Percentiles rank a stretch among this genome's conserved stretches.
These are phyloP conservation scores for Saccharum officinarum DNA, from an alignment of 176 grass and related monocot genomes.

Conservation along the genomic window DNA sequence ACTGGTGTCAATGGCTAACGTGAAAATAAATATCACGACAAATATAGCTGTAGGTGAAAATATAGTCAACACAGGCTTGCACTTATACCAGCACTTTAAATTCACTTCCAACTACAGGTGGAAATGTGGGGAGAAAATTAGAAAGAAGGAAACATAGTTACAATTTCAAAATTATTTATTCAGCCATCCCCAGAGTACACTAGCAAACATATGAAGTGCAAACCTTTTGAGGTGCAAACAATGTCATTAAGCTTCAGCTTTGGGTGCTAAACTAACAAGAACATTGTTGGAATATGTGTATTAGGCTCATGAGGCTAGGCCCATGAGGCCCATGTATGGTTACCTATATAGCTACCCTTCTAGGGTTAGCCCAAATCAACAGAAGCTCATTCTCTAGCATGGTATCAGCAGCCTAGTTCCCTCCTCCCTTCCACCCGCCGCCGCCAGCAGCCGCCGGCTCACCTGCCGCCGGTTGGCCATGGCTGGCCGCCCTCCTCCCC, in stretches of 20 bases:
- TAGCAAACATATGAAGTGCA: neutral
- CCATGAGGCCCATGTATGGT: too few relatives aligned
- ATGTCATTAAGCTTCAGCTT: neutral
- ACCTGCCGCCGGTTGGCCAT: too few relatives aligned
- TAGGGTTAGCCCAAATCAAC: too few relatives aligned
- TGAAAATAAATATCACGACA: slow-evolving; percentile 16
- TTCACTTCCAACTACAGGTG: neutral
- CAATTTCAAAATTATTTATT: neutral
- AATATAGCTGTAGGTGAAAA: neutral
- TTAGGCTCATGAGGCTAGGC: too few relatives aligned
- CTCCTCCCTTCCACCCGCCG: too few relatives aligned
- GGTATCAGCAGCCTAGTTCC: too few relatives aligned
- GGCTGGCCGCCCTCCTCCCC: too few relatives aligned
- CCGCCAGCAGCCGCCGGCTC: too few relatives aligned
- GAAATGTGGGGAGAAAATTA: neutral
- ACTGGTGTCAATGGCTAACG: neutral
- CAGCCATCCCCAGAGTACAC: neutral
- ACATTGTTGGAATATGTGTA: too few relatives aligned
- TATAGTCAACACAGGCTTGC: neutral
- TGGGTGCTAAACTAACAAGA: neutral
- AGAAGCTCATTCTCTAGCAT: too few relatives aligned
- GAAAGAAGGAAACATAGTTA: neutral
- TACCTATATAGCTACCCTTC: too few relatives aligned
- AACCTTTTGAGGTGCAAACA: neutral
- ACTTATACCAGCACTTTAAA: neutral